Evolutionary conservation across 805 yeast species (phyloP).

Genomic region (Starmerella khaoyaiensis): DNA sequence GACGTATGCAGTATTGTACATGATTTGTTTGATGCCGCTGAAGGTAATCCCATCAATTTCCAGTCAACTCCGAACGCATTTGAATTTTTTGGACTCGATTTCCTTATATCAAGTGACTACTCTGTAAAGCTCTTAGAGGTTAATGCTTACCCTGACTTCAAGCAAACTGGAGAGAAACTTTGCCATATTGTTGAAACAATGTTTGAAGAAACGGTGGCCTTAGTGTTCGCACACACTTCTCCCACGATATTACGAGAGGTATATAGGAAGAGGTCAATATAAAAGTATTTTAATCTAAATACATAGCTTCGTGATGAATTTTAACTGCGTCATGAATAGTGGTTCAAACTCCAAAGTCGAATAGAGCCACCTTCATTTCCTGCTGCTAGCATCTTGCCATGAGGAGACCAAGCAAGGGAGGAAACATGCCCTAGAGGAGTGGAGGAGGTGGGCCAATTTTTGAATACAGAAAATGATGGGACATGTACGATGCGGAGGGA

Average conservation of each 20-base stretch:
- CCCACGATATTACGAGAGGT: neutral
- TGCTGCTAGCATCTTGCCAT: conserved; percentile 67
- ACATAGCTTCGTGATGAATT: too few relatives aligned
- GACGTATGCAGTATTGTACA: conserved; percentile 49
- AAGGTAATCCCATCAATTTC: conserved; percentile 73
- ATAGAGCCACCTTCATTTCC: conserved; percentile 88
- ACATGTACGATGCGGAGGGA: conserved; percentile 76
- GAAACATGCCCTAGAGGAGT: conserved; percentile 96
- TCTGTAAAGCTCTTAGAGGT: conserved; percentile 63
- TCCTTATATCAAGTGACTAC: conserved; percentile 46
- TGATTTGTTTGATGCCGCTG: conserved; percentile 74
- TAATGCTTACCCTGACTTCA: conserved; percentile 91
- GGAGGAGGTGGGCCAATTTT: conserved; percentile 95
- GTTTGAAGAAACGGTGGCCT: conserved; percentile 43
- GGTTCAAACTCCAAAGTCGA: conserved; percentile 78
- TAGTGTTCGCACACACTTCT: conserved; percentile 36
- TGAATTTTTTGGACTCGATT: conserved; percentile 84
- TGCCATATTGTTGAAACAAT: conserved; percentile 52
- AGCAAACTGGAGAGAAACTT: conserved; percentile 77
- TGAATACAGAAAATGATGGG: conserved; percentile 73
- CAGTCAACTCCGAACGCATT: conserved; percentile 68
- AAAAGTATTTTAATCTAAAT: too few relatives aligned
- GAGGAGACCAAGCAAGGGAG: conserved; percentile 61
- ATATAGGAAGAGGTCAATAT: too few relatives aligned
- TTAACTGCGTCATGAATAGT: too few relatives aligned